Evolutionary conservation across 306 rosid species (phyloP).

Genomic region (Cicer cuneatum): DNA sequence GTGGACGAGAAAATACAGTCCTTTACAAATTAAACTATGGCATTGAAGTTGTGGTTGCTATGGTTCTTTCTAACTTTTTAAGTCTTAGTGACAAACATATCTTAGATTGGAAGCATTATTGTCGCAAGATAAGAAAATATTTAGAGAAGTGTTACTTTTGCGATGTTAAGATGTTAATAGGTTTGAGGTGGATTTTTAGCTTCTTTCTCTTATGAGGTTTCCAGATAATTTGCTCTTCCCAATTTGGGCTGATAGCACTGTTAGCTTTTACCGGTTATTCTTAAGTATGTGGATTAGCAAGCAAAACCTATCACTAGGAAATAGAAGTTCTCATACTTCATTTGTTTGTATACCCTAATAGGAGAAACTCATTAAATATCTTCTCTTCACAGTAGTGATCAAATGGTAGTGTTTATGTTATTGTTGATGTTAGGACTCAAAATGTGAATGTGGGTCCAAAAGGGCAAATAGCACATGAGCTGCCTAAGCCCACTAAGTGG

Average conservation of each 20-base stretch:
- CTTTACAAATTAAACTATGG: slow-evolving; percentile 19
- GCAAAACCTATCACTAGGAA: neutral
- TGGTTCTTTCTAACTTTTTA: neutral
- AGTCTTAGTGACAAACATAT: slow-evolving; percentile 6
- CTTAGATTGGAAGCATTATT: slow-evolving; percentile 4
- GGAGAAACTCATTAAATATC: slow-evolving; percentile 17
- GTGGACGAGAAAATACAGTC: neutral
- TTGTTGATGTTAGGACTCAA: neutral
- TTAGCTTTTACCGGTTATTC: too few relatives aligned
- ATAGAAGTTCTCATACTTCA: neutral
- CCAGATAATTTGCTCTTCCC: too few relatives aligned
- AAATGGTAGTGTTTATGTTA: slow-evolving; percentile 1
- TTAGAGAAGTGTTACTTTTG: slow-evolving; percentile 1
- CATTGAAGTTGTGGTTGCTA: slow-evolving; percentile 11
- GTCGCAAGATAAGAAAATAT: neutral
- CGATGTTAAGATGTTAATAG: neutral
- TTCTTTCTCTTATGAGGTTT: too few relatives aligned
- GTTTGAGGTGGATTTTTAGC: too few relatives aligned
- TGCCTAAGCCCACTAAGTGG: too few relatives aligned
- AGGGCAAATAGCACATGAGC: too few relatives aligned
- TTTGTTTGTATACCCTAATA: neutral
- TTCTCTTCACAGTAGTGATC: slow-evolving; percentile 1
- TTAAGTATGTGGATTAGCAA: slow-evolving; percentile 14
- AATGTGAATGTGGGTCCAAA: too few relatives aligned
- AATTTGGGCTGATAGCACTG: too few relatives aligned